Evolutionary conservation across 768 basidiomycete species (phyloP).

Genomic region (Auriscalpium orientale): DNA sequence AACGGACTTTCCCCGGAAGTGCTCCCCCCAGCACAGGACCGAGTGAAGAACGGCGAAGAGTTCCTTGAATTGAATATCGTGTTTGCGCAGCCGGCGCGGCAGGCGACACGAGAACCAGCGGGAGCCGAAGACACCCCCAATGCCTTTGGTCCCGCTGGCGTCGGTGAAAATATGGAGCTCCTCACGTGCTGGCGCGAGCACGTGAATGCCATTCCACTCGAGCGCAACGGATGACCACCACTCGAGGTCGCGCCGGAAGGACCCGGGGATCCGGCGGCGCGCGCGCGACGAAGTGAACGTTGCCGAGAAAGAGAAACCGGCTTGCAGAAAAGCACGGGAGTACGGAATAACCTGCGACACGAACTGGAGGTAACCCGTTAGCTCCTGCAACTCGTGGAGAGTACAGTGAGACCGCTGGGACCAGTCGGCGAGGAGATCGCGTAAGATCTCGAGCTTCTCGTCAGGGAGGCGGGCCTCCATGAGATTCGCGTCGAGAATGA

Average conservation of each 20-base stretch:
- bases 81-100: too few relatives aligned
- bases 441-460: slow-evolving; percentile 24
- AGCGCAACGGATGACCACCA: slow-evolving; percentile 26
- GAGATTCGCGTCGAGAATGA: slow-evolving; percentile 9
- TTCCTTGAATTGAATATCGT: too few relatives aligned
- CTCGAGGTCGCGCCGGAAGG: slow-evolving; percentile 17
- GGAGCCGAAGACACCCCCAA: too few relatives aligned
- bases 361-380: slow-evolving; percentile 29
- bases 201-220: slow-evolving; percentile 25
- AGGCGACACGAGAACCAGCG: too few relatives aligned
- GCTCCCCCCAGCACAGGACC: too few relatives aligned
- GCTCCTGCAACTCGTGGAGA: slow-evolving; percentile 24
- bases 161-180: slow-evolving; percentile 23
- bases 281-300: slow-evolving; percentile 19
- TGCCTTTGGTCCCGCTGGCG: slow-evolving; percentile 26
- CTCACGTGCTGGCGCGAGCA: not conserved
- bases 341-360: slow-evolving; percentile 27
- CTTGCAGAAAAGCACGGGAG: slow-evolving; percentile 22
- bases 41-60: too few relatives aligned
- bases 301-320: slow-evolving; percentile 23
- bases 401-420: slow-evolving; percentile 9
- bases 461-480: slow-evolving; percentile 29
- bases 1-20: too few relatives aligned
- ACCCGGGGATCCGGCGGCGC: slow-evolving; percentile 18
- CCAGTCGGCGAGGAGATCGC: slow-evolving; percentile 20